Base-by-base conservation (phyloP, 2,329 filamentous ascomycete species). In the Periconia sp. region DNA sequence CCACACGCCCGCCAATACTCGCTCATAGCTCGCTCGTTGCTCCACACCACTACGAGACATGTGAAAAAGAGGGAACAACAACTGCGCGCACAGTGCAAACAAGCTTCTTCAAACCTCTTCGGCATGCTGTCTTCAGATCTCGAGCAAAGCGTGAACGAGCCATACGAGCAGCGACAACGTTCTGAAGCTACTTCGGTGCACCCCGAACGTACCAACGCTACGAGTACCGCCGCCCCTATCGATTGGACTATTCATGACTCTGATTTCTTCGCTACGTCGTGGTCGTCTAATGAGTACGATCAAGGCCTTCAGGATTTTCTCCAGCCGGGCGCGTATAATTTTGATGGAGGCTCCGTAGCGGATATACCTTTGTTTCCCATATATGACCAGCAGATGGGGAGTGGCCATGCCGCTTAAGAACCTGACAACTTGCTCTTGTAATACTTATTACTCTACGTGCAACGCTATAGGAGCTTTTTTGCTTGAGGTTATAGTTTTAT, bases 231-330 rank as follows among this genome's bases (percentile, higher is more conserved):
- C 30, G 54, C 59, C 30, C 46, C 61, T 18, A 47, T 59, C 17
- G 67, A 69, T 33, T 70, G 67, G 67, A 68, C 60, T 49, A 69
- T 70, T 17, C 69, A 67, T 41, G 67, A 70, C 52, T 62, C 65
- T 1, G 66, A 70, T 40, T 69, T 70, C 47, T 70, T 69, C 41
- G 60, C 67, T 0, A 45, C 69, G 41, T 63, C 67, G 3, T 70
- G 67, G 67, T 54, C 62, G 13, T 30, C 43, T 13, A 68, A 59
- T 19, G 67, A 70, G 48, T 66, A 67, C 17, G 67, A 70, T 27
- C 67, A 65, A 49, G 66, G 64, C 2, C 52, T 70, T 9, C 67
- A 69, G 42, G 65, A 64, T 15, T 70, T 70, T 23, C 55, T 70
- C 13, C 67, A 70, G 31, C 67, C 67, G n/a, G 64, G 64, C 2